phyloP scores from a whole-genome alignment of 2,329 filamentous ascomycete genomes.

The Botrytis medusae region DNA sequence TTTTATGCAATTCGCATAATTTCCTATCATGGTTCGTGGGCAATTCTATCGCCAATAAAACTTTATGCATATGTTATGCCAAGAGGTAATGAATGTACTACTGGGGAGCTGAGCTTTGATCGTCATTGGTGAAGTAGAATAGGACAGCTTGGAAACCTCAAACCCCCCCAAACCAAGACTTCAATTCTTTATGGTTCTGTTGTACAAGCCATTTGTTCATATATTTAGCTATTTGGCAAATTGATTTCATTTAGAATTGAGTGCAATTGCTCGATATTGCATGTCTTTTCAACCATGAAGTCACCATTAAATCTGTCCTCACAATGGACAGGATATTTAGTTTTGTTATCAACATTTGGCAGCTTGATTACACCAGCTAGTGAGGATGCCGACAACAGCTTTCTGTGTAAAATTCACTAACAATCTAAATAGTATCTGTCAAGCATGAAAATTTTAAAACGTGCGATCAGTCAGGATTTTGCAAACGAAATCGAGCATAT shows the following conservation, averaged over 20 bases:
- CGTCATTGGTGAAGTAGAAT: constrained; percentile 13
- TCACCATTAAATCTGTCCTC: constrained; percentile 47
- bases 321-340: constrained; percentile 65
- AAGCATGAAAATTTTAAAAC: constrained; percentile 98
- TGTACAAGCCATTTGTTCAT: background rate
- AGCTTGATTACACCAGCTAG: constrained; percentile 64
- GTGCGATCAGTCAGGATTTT: constrained; percentile 94
- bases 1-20: background rate
- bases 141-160: constrained; percentile 29
- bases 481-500: constrained; percentile 87
- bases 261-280: constrained; percentile 9
- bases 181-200: constrained; percentile 2
- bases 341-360: constrained; percentile 57
- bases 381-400: constrained; percentile 43
- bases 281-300: constrained; percentile 30
- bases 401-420: constrained; percentile 21
- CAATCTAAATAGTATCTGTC: constrained; percentile 61
- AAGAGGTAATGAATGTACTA: background rate
- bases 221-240: background rate
- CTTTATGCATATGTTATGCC: background rate
- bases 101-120: constrained; percentile 1
- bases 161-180: constrained; percentile 4
- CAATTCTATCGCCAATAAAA: background rate
- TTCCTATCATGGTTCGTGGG: background rate
- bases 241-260: background rate